phyloP scores from a whole-genome alignment of 2,329 filamentous ascomycete genomes.

The Verticillium nonalfalfae region DNA sequence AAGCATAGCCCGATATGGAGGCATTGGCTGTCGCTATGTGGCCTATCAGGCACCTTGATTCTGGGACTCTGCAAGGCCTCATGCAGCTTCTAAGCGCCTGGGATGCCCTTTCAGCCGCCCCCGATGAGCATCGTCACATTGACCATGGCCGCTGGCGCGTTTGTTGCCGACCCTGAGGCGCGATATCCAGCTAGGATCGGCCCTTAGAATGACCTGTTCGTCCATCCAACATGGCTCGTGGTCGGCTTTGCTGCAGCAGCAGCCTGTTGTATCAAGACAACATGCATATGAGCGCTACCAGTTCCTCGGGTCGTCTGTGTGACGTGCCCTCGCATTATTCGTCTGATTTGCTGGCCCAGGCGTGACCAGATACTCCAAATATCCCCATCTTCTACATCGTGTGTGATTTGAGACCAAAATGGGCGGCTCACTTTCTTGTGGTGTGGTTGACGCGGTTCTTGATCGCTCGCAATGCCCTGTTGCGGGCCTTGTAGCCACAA shows the following conservation, averaged over 20 bases:
- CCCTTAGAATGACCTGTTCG: not conserved
- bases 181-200: not conserved
- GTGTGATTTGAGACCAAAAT: not conserved
- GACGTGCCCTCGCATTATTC: not conserved
- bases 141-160: not conserved
- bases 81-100: conserved; percentile 1
- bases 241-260: not conserved
- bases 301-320: not conserved
- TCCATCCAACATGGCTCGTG: not conserved
- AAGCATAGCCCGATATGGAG: not conserved
- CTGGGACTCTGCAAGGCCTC: not conserved
- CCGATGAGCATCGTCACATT: not conserved
- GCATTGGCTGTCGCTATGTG: not conserved
- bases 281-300: not conserved
- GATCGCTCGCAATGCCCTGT: not conserved
- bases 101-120: conserved; percentile 2
- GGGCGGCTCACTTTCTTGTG: not conserved
- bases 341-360: not conserved
- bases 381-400: not conserved
- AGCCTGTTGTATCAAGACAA: not conserved
- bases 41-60: not conserved
- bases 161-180: not conserved
- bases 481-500: not conserved
- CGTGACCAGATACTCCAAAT: not conserved
- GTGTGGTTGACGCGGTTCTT: not conserved